These are phyloP conservation scores for Gymnopilus dilepis DNA, from an alignment of 768 basidiomycete species.

Conservation along the genomic window DNA sequence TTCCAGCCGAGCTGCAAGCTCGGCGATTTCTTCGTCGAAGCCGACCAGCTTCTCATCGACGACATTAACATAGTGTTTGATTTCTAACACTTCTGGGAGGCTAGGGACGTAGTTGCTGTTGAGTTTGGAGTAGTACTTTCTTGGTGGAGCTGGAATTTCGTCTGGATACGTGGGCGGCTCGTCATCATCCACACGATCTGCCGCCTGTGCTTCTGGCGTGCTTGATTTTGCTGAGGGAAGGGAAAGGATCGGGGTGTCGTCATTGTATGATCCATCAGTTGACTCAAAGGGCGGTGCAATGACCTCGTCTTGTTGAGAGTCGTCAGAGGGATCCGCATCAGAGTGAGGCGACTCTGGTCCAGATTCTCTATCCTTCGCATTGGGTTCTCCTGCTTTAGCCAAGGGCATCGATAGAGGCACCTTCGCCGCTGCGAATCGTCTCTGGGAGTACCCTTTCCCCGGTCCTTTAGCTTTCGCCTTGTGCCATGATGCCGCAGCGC, in stretches of 20 bases:
- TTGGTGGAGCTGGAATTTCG: slow-evolving; percentile 18
- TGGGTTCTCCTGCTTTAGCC: neutral
- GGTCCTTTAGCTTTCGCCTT: neutral
- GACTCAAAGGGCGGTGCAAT: neutral
- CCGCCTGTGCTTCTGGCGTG: neutral
- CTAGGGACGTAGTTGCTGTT: slow-evolving; percentile 33
- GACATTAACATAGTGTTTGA: slow-evolving; percentile 24
- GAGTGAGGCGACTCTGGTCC: neutral
- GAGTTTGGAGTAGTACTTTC: slow-evolving; percentile 27
- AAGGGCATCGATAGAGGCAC: neutral
- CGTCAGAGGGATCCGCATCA: neutral
- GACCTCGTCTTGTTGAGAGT: neutral
- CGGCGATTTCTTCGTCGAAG: slow-evolving; percentile 25
- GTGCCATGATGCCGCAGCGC: neutral
- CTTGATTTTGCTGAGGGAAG: neutral
- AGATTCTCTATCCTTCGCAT: neutral
- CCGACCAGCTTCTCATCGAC: slow-evolving; percentile 24
- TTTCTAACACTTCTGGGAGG: slow-evolving; percentile 24
- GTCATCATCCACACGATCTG: neutral
- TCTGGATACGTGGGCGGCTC: neutral
- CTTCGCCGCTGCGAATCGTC: neutral
- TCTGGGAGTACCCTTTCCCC: too few relatives aligned
- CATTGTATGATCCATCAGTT: neutral
- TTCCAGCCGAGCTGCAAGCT: slow-evolving; percentile 23
- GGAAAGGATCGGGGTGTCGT: neutral